Percentiles rank a stretch among this genome's conserved stretches.
Conservation (phyloP, 257 asterid species). For the Nicotiana paniculata region DNA sequence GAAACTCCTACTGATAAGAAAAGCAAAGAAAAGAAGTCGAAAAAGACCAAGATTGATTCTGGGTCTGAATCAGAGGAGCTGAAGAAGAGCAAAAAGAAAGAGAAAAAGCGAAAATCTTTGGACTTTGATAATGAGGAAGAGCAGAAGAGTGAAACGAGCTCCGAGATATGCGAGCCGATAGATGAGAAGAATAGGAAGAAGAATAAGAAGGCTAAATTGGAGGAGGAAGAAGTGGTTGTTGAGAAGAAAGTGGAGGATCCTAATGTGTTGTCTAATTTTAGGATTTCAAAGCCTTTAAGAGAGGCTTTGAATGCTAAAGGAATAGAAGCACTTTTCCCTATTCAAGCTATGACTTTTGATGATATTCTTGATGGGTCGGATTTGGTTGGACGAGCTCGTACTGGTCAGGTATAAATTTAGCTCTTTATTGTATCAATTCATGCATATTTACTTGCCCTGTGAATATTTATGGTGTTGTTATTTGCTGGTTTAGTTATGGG, state of each 20-base stretch:
- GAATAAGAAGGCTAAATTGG: constrained; percentile 13
- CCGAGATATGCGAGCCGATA: neutral
- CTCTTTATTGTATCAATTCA: neutral
- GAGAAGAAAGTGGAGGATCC: constrained; percentile 20
- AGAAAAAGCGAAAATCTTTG: constrained; percentile 6
- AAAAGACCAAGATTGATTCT: constrained; percentile 1
- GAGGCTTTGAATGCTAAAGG: constrained; percentile 39
- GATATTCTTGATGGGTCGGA: constrained; percentile 67
- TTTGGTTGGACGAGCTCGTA: constrained; percentile 93
- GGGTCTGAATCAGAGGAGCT: constrained; percentile 1
- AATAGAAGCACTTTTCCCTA: constrained; percentile 66
- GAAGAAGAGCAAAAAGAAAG: neutral
- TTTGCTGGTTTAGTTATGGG: neutral
- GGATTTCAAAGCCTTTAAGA: constrained; percentile 20
- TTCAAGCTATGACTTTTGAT: constrained; percentile 86
- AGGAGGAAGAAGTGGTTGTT: neutral
- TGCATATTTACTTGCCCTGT: neutral
- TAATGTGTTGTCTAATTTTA: constrained; percentile 14
- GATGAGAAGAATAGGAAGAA: neutral
- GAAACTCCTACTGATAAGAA: neutral
- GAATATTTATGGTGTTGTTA: neutral
- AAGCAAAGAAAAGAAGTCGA: neutral
- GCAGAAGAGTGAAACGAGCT: neutral
- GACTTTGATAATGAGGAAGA: neutral
- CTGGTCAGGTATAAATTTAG: constrained; percentile 66